Evolutionary conservation across 495 filamentous ascomycete species (phyloP).

Genomic region (Cercophora newfieldiana): DNA sequence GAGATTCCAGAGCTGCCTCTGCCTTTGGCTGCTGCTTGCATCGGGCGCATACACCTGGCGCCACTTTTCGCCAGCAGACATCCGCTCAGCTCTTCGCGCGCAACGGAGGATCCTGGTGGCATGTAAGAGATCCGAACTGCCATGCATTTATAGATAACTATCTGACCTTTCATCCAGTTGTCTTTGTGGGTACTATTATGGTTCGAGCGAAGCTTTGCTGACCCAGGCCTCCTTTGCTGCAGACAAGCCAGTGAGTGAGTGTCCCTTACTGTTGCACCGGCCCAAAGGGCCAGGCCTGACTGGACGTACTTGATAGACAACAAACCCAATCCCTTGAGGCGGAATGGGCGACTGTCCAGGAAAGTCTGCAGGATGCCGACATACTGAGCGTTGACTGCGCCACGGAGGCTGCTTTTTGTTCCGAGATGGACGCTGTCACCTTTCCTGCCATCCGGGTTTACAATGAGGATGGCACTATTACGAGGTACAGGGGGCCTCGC

Average conservation of each 20-base stretch:
- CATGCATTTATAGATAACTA: too few species aligned
- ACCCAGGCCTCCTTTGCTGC: too few species aligned
- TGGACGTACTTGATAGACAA: conserved; percentile 22
- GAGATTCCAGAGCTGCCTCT: too few species aligned
- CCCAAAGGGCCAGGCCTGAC: not conserved
- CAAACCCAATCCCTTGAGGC: conserved; percentile 35
- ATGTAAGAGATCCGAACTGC: too few species aligned
- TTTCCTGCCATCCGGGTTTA: conserved; percentile 49
- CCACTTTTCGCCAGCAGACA: too few species aligned
- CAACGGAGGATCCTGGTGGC: too few species aligned
- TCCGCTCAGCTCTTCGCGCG: too few species aligned
- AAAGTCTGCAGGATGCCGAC: conserved; percentile 24
- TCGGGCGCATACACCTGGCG: too few species aligned
- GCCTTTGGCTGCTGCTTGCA: too few species aligned
- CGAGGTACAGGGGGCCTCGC: conserved; percentile 39
- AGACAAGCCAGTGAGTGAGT: not conserved
- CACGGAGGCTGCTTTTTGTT: conserved; percentile 33
- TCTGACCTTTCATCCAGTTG: too few species aligned
- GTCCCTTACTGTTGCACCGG: not conserved
- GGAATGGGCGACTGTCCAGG: conserved; percentile 36
- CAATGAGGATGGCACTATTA: conserved; percentile 31
- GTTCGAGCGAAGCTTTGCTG: too few species aligned
- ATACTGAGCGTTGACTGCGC: conserved; percentile 44
- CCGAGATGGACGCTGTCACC: conserved; percentile 38
- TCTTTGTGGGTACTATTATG: conserved; percentile 13